Evolutionary conservation across 139 green algal species (phyloP), one percentile per base, ranked within the genome.

Genomic region (Haematococcus lacustris): DNA sequence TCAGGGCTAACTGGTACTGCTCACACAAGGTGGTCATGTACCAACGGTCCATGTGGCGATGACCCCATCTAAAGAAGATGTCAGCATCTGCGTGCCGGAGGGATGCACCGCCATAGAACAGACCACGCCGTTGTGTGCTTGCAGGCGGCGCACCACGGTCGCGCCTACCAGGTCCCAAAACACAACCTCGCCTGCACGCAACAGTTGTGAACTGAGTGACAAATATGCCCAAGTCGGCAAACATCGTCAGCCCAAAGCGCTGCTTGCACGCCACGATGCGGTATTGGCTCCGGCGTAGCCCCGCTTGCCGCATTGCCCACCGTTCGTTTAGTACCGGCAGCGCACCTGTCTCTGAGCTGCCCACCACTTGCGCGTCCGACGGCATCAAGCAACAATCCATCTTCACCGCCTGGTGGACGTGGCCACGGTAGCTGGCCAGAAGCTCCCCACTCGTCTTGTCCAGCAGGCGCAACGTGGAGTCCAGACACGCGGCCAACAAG

Each of bases 141-240:
- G 74, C 50, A 96, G 80, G 9, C n/a, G 39, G 1, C 76, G 53
- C 34, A 90, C 79, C 66, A 92, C 47, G 23, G 73, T 51, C 13
- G 73, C 85, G 3, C 91, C 86, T 5, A 97, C 86, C 33, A 97
- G 71, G 74, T 98, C 93, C 91, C 91, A 98, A 59, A 88, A 92
- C 2, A 84, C 77, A 13, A 97, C 86, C 0, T 80, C 78, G 7
- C 93, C 91, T 91, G 85, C 75, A 70, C 6, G 51, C 33, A 0
- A 51, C 34, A 51, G 35, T 32, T 51, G 37, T 70, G 25, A 9
- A 51, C 23, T 35, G 61, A n/a, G n/a, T 51, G 7, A 4, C 37
- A 23, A 33, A 34, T 34, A 51, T 51, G 37, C 2, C 63, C 30
- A 7, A 34, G 63, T 51, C 21, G 3, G 6, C 17, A 25, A 30